Evolutionary conservation across 2,329 filamentous ascomycete species (phyloP).

Genomic region (Pochonia chlamydosporia): DNA sequence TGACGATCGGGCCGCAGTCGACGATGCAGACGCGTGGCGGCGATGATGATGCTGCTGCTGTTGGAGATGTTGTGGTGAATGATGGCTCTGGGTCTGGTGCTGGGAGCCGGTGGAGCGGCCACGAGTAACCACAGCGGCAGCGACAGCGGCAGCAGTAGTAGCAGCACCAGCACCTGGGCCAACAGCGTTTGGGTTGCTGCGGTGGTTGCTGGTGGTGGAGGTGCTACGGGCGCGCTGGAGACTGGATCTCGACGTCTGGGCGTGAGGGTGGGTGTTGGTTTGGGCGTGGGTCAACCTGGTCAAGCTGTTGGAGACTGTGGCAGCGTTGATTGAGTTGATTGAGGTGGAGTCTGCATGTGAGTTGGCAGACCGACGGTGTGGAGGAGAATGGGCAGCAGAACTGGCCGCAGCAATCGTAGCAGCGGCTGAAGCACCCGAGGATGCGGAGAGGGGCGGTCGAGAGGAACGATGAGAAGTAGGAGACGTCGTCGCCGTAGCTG

Average conservation of each 20-base stretch:
- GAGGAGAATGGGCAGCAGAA: background rate
- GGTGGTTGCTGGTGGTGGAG: constrained; percentile 16
- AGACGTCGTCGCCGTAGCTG: constrained; percentile 12
- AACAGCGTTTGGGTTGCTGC: too few relatives aligned
- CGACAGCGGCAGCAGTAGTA: constrained; percentile 4
- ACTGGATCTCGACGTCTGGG: background rate
- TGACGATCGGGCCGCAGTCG: constrained; percentile 10
- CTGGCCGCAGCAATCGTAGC: constrained; percentile 12
- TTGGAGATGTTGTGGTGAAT: constrained; percentile 24
- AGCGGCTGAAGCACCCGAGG: constrained; percentile 11
- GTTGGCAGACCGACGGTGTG: constrained; percentile 10
- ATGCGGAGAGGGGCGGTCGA: constrained; percentile 17
- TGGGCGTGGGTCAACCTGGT: constrained; percentile 12
- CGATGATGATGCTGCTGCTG: constrained; percentile 29
- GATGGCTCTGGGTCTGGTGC: constrained; percentile 26
- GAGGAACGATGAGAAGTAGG: constrained; percentile 22
- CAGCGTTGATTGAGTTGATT: constrained; percentile 5
- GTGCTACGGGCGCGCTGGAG: background rate
- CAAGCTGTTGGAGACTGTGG: background rate
- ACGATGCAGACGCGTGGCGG: constrained; percentile 34
- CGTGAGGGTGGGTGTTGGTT: background rate
- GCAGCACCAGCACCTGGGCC: constrained; percentile 4
- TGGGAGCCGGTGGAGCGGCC: constrained; percentile 1
- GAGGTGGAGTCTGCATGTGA: constrained; percentile 12
- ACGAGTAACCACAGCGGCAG: constrained; percentile 2